Percentiles rank a stretch among this genome's conserved stretches.
These are phyloP conservation scores for Fusarium sp. DNA, from an alignment of 2,329 filamentous ascomycete species.

Conservation along the genomic window DNA sequence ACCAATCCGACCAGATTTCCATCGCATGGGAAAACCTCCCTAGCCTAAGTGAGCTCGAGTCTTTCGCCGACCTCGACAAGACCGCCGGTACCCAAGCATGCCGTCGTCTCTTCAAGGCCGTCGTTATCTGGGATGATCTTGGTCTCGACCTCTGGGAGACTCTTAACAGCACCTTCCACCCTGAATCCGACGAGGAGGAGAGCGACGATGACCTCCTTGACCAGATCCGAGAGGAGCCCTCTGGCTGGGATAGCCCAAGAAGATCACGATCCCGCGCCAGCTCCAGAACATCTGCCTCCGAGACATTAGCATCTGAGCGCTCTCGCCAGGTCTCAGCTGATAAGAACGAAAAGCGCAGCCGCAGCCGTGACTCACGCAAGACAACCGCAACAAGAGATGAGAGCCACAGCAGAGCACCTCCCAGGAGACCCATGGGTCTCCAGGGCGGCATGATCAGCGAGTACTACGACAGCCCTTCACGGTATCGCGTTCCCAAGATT, in stretches of 20 bases:
- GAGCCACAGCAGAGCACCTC: slow-evolving; percentile 16
- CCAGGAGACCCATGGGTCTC: slow-evolving; percentile 25
- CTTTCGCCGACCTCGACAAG: slow-evolving; percentile 50
- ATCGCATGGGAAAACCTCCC: slow-evolving; percentile 52
- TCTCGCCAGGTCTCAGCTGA: slow-evolving; percentile 37
- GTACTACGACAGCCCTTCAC: slow-evolving; percentile 42
- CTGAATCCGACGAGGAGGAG: slow-evolving; percentile 14
- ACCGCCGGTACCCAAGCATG: slow-evolving; percentile 53
- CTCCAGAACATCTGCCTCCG: slow-evolving; percentile 32
- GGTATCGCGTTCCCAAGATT: slow-evolving; percentile 40
- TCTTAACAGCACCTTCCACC: slow-evolving; percentile 37
- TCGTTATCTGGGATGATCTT: slow-evolving; percentile 55
- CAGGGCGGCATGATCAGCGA: slow-evolving; percentile 41
- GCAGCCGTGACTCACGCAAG: slow-evolving; percentile 31
- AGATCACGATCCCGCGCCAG: slow-evolving; percentile 34
- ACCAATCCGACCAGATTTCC: slow-evolving; percentile 50
- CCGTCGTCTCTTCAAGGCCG: slow-evolving; percentile 54
- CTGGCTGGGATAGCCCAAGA: slow-evolving; percentile 26
- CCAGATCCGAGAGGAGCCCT: slow-evolving; percentile 31
- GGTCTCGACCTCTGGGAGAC: slow-evolving; percentile 52
- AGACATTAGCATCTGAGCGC: slow-evolving; percentile 27
- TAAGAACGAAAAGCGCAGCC: slow-evolving; percentile 27
- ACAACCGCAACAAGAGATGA: slow-evolving; percentile 19
- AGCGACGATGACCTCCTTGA: slow-evolving; percentile 33
- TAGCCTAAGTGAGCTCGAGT: slow-evolving; percentile 51